Evolutionary conservation across 139 green algal species (phyloP).

Genomic region (Prasinococcaceae sp.): DNA sequence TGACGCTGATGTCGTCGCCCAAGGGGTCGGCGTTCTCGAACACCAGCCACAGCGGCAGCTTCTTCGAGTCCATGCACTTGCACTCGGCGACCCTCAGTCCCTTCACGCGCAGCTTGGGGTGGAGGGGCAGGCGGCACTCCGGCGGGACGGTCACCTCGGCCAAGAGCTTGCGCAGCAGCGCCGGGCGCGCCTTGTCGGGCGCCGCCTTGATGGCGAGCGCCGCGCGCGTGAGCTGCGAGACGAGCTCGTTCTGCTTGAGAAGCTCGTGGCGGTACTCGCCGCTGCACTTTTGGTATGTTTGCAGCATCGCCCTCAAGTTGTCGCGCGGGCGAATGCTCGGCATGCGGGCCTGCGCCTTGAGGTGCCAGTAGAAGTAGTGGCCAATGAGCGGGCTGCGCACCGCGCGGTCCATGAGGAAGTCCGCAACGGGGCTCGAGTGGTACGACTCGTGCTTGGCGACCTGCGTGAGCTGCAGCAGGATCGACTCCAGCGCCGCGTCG

Average conservation of each 20-base stretch:
- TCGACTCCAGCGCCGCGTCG: conserved; percentile 1
- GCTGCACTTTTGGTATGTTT: background rate
- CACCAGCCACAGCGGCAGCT: conserved; percentile 22
- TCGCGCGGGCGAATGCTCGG: background rate
- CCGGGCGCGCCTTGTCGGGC: background rate
- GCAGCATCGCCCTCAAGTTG: background rate
- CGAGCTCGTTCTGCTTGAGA: background rate
- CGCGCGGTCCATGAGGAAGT: conserved; percentile 8
- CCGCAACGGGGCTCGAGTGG: conserved; percentile 2
- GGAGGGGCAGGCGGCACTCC: conserved; percentile 3
- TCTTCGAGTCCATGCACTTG: conserved; percentile 18
- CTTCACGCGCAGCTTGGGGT: background rate
- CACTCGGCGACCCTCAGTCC: conserved; percentile 10
- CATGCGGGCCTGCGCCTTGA: background rate
- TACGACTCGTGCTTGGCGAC: conserved; percentile 13
- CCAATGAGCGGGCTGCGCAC: conserved; percentile 2
- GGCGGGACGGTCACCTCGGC: background rate
- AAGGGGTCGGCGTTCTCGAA: conserved; percentile 12
- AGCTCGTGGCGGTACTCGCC: background rate
- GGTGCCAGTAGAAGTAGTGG: conserved; percentile 15
- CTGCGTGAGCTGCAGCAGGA: conserved; percentile 16
- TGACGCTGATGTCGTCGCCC: conserved; percentile 29
- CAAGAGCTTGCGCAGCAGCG: conserved; percentile 2
- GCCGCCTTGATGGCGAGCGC: conserved; percentile 13
- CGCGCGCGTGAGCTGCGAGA: background rate